phyloP scores from a whole-genome alignment of 2,329 filamentous ascomycete genomes.

The Paracoccidioides brasiliensis region DNA sequence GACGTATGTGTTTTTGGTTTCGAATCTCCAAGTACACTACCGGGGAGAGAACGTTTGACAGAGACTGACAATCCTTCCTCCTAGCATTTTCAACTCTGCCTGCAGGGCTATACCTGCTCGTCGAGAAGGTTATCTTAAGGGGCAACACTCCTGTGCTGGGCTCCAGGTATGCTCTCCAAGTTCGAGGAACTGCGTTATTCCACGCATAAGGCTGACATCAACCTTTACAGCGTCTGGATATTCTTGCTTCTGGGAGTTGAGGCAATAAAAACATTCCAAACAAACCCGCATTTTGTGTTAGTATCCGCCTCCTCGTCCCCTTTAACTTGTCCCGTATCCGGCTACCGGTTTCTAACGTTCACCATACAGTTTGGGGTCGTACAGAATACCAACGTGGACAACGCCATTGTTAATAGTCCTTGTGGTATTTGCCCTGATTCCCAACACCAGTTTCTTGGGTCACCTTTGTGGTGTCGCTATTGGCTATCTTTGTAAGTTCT shows the following conservation, averaged over 20 bases:
- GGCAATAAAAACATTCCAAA: slow-evolving; percentile 69
- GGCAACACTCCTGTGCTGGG: slow-evolving; percentile 65
- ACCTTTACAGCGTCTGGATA: slow-evolving; percentile 61
- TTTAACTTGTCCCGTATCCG: neutral
- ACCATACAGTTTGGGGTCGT: slow-evolving; percentile 39
- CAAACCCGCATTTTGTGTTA: slow-evolving; percentile 62
- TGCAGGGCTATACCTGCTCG: slow-evolving; percentile 62
- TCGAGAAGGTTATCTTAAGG: slow-evolving; percentile 61
- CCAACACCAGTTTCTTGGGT: slow-evolving; percentile 70
- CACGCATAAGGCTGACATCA: neutral
- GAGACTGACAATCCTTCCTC: slow-evolving; percentile 12
- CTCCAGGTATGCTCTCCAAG: slow-evolving; percentile 50
- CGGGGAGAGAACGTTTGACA: neutral
- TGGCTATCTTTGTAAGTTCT: slow-evolving; percentile 66
- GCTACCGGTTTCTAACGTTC: slow-evolving; percentile 9
- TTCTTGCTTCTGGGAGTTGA: slow-evolving; percentile 79
- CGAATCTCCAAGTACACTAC: neutral
- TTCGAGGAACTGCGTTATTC: neutral
- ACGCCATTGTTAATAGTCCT: slow-evolving; percentile 68
- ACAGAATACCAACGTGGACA: slow-evolving; percentile 81
- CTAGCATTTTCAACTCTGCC: slow-evolving; percentile 68
- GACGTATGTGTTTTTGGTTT: slow-evolving; percentile 50
- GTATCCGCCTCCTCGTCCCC: slow-evolving; percentile 1
- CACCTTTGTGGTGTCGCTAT: slow-evolving; percentile 73
- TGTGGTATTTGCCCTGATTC: slow-evolving; percentile 62